Evolutionary conservation across 2,329 filamentous ascomycete genomes (phyloP), one percentile per base, ranked within the genome.

Genomic region (Dactylonectria estremocensis): DNA sequence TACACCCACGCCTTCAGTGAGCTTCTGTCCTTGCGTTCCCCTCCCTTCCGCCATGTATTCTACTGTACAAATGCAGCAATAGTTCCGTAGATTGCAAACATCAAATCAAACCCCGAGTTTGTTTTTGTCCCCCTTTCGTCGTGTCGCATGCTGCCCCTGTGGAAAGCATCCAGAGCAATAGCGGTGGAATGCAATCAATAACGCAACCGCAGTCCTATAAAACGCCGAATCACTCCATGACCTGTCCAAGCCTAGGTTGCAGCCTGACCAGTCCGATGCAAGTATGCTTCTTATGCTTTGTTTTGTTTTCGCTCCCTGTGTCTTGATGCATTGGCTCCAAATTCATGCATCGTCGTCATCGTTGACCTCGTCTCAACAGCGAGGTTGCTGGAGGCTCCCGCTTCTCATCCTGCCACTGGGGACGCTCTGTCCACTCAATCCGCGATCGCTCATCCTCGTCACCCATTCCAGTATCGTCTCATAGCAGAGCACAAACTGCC

Each of bases 401-500:
- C 78, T 80, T 60, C 78, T 72, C 54, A 67, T 67, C 55, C 77
- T 72, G 18, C 73, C 73, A 37, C 35, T 28, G 24, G 24, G 7
- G 24, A 28, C 40, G 14, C 68, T 68, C 1, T 67, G 57, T 20
- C 61, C 66, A 43, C 45, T 72, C 57, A 67, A 58, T 53, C 67
- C 67, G 37, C 74, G 57, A 33, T 81, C 85, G 61, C 89, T 83
- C 45, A 85, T 74, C 69, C 87, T 81, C 74, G 81, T 83, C 31
- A 96, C 81, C 95, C 95, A 99, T 81, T 98, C 95, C 61, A 97
- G 83, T 7, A 98, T 88, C 46, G 93, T 97, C 83, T 99, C 96
- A 80, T 99, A 99, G 80, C 96, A 99, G 37, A 99, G 89, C 56
- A 98, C 95, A 82, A 93, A 98, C 80, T 99, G 96, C 68, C 94